phyloP scores from a whole-genome alignment of 78 protist genomes.

The Guillardia theta region DNA sequence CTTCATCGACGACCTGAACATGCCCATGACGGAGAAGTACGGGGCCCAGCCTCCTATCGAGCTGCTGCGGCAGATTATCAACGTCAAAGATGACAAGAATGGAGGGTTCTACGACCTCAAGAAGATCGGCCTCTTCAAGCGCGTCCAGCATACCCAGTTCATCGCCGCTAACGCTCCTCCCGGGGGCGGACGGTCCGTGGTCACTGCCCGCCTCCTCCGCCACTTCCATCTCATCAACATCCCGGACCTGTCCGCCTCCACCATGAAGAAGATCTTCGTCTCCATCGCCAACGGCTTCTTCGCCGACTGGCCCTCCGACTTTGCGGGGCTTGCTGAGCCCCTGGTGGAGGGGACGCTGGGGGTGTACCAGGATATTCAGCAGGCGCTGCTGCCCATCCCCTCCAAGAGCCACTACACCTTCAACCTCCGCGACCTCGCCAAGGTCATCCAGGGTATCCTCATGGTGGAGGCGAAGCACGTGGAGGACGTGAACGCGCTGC shows the following conservation, averaged over 20 bases:
- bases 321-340: background rate
- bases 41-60: constrained; percentile 89
- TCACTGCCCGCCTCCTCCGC: background rate
- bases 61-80: constrained; percentile 72
- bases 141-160: background rate
- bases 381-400: constrained; percentile 77
- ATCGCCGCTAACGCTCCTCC: background rate
- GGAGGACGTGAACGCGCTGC: background rate
- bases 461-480: background rate
- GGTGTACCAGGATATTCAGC: constrained; percentile 49
- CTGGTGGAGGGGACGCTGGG: constrained; percentile 52
- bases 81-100: constrained; percentile 37
- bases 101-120: constrained; percentile 79
- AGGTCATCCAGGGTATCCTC: constrained; percentile 77
- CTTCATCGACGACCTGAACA: constrained; percentile 83
- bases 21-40: constrained; percentile 76
- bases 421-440: constrained; percentile 81
- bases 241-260: background rate
- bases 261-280: background rate
- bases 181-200: constrained; percentile 68
- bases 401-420: constrained; percentile 84
- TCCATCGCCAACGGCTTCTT: background rate
- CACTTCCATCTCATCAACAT: background rate
- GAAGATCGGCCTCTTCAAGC: constrained; percentile 63
- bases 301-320: background rate